These are phyloP conservation scores for Chlamydomonas asymmetrica DNA, from an alignment of 139 green algal genomes.

Conservation along the genomic window DNA sequence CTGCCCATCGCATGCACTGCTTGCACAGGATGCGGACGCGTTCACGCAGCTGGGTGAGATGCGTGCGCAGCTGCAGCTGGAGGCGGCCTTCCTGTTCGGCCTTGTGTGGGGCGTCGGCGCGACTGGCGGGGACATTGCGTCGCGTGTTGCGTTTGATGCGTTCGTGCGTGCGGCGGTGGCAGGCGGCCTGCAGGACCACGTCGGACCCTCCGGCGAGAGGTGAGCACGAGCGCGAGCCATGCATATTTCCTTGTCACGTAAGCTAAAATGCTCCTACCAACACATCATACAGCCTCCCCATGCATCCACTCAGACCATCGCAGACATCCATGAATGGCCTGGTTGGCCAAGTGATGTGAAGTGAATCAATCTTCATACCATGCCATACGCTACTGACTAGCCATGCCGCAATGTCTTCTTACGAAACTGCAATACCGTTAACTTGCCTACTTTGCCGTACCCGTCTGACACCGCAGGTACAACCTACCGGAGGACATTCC, in stretches of 20 bases:
- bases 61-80: conserved; percentile 48
- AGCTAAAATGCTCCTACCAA: too few species aligned
- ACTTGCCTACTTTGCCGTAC: background rate
- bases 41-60: conserved; percentile 41
- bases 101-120: conserved; percentile 67
- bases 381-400: too few species aligned
- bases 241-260: background rate
- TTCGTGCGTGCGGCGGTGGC: conserved; percentile 57
- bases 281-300: too few species aligned
- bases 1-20: conserved; percentile 35
- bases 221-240: conserved; percentile 1
- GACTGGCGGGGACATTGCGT: conserved; percentile 49
- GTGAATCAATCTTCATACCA: too few species aligned
- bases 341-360: too few species aligned
- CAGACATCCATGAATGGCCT: too few species aligned
- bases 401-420: too few species aligned
- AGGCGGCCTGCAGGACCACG: conserved; percentile 38
- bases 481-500: conserved; percentile 57
- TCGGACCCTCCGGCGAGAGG: conserved; percentile 45
- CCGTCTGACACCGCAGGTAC: conserved; percentile 36
- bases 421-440: too few species aligned
- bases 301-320: too few species aligned
- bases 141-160: conserved; percentile 56
- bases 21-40: conserved; percentile 28
- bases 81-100: conserved; percentile 66